Evolutionary conservation across 73 alveolate genomes (phyloP).

Genomic region (Tetrahymena thermophila): DNA sequence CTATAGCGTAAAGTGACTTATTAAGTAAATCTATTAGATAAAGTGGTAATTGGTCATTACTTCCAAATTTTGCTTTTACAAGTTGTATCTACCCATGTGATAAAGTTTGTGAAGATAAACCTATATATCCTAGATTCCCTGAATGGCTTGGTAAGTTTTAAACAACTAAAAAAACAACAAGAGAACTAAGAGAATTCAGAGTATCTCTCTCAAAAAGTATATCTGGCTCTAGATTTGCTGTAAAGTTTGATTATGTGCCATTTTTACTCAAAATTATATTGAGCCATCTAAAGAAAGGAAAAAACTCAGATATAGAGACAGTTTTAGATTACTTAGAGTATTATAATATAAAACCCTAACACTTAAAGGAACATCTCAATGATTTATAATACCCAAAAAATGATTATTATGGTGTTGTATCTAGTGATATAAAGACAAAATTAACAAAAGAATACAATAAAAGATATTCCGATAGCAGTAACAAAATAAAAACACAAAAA

Average conservation of each 20-base stretch:
- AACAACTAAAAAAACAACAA: conserved; percentile 60
- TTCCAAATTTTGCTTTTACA: conserved; percentile 79
- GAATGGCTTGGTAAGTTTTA: conserved; percentile 85
- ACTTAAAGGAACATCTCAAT: conserved; percentile 75
- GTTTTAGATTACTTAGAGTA: conserved; percentile 55
- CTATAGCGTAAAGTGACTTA: neutral
- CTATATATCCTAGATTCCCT: conserved; percentile 85
- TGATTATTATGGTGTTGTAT: neutral
- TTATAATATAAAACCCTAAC: conserved; percentile 61
- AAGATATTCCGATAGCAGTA: neutral
- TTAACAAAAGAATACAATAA: neutral
- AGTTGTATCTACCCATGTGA: conserved; percentile 69
- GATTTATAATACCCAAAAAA: conserved; percentile 32
- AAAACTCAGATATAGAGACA: conserved; percentile 44
- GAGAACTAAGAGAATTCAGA: conserved; percentile 76
- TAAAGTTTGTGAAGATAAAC: conserved; percentile 24
- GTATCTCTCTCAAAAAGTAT: conserved; percentile 43
- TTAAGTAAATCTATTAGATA: conserved; percentile 47
- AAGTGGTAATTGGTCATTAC: conserved; percentile 82
- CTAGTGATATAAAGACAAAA: neutral
- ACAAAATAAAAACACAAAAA: too few relatives aligned
- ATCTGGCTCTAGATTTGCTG: conserved; percentile 41
- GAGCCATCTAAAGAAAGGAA: conserved; percentile 41
- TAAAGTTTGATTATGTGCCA: conserved; percentile 35
- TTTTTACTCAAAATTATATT: conserved; percentile 48